Base-by-base conservation (phyloP, 306 rosid genomes). In the Pterocarpus macrocarpus region DNA sequence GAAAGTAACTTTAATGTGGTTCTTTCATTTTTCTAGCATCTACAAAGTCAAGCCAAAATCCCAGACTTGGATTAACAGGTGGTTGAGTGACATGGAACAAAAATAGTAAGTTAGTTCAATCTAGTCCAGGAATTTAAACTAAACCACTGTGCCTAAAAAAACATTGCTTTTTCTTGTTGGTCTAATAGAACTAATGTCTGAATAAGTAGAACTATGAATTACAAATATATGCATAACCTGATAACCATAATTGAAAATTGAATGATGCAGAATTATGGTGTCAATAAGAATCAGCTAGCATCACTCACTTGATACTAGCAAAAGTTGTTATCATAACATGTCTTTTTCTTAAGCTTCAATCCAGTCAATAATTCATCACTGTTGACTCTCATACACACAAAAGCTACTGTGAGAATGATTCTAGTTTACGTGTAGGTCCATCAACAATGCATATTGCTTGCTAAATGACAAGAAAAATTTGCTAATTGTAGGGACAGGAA, bases 381-480 rank as follows among this genome's bases (percentile, higher is more conserved):
- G 12, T 81, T 69, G 62, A 82, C 73, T 59, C 35, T 52, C 41
- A 38, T 32, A 69, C 67, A 49, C 38, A 11, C 17, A 14, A 76
- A 76, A 80, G 41, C 28, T 71, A 64, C 68, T 38, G 7, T 45
- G 13, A 84, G 70, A 69, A 66, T 58, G 64, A 62, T 73, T 84
- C 43, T 58, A 55, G 44, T 52, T 52, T 32, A 15, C 28, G 16
- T 47, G 12, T 13, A 39, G 44, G 50, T 71, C 45, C 71, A 5
- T 74, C 50, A 41, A 55, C 34, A 44, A 8, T 53, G 50, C 36
- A n/a, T 49, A 63, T 71, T 62, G 22, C 36, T 47, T 15, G 65
- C 57, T 50, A 63, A 12, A 52, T 61, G 53, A 70, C 74, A 72
- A 80, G 55, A 50, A 63, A 80, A 13, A 41, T 7, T 14, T 34